Percentiles rank a stretch among this genome's conserved stretches.
These are phyloP conservation scores for Babesia ovata DNA, from an alignment of 169 alveolate genomes.

Conservation along the genomic window DNA sequence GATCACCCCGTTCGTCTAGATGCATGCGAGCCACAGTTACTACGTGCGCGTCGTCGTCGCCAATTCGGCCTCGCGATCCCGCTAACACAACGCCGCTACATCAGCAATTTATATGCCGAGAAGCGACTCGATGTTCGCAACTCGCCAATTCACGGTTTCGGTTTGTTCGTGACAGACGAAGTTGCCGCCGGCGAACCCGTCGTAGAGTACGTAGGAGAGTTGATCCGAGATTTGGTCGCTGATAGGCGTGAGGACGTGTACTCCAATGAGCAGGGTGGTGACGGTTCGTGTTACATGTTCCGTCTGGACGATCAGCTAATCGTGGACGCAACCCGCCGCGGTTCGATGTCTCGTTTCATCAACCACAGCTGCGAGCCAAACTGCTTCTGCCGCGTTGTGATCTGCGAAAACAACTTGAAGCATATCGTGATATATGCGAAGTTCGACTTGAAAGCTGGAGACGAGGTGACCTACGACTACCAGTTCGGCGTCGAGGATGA, in stretches of 20 bases:
- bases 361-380: constrained; percentile 96
- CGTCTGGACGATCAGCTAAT: constrained; percentile 91
- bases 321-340: constrained; percentile 95
- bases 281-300: constrained; percentile 83
- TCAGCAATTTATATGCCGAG: constrained; percentile 75
- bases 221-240: constrained; percentile 73
- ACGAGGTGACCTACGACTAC: constrained; percentile 96
- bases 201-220: constrained; percentile 94
- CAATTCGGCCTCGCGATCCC: constrained; percentile 59
- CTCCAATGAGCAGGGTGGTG: constrained; percentile 70
- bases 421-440: constrained; percentile 95
- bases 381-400: constrained; percentile 85
- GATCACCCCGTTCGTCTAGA: neutral
- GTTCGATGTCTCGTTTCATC: constrained; percentile 94
- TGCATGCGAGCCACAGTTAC: neutral
- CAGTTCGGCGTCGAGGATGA: constrained; percentile 88
- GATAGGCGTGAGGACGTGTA: constrained; percentile 76
- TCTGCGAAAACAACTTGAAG: constrained; percentile 86
- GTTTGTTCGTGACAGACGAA: constrained; percentile 88
- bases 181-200: constrained; percentile 92
- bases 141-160: constrained; percentile 91
- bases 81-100: constrained; percentile 77
- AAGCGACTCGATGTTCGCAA: constrained; percentile 74
- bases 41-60: neutral
- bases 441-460: constrained; percentile 89